A percentile compares a stretch with the other conserved stretches of the same genome.
These are phyloP conservation scores for Coniochaeta ligniaria DNA, from an alignment of 2,329 filamentous ascomycete species.

Conservation along the genomic window DNA sequence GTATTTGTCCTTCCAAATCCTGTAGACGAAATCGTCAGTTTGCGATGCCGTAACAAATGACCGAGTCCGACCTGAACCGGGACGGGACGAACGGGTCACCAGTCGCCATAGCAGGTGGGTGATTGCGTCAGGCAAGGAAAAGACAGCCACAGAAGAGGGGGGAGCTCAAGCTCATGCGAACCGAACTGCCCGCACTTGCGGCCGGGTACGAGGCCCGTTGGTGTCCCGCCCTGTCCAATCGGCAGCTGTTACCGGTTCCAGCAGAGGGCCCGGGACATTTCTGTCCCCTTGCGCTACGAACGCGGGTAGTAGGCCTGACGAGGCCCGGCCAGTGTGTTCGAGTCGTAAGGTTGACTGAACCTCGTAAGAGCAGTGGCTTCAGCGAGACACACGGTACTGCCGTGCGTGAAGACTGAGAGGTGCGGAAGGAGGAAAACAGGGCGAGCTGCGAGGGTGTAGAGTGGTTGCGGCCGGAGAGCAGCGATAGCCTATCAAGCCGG, in stretches of 20 bases:
- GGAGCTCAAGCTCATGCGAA: background rate
- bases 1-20: slow-evolving; percentile 99
- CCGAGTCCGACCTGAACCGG: background rate
- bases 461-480: background rate
- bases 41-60: background rate
- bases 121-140: background rate
- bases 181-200: background rate
- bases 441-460: background rate
- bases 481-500: slow-evolving; percentile 4
- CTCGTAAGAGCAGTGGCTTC: background rate
- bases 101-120: background rate
- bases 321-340: background rate
- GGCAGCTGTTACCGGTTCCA: background rate
- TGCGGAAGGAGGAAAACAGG: background rate
- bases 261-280: background rate
- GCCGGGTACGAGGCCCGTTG: background rate
- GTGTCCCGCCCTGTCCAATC: background rate
- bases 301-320: background rate
- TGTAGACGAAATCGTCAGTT: slow-evolving; percentile 25
- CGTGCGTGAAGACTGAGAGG: slow-evolving; percentile 6
- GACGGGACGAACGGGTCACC: background rate
- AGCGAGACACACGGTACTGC: background rate
- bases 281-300: background rate
- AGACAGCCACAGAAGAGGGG: background rate
- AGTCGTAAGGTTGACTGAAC: background rate